phyloP scores from a whole-genome alignment of 106 monocot species.

The Hemerocallis citrina region DNA sequence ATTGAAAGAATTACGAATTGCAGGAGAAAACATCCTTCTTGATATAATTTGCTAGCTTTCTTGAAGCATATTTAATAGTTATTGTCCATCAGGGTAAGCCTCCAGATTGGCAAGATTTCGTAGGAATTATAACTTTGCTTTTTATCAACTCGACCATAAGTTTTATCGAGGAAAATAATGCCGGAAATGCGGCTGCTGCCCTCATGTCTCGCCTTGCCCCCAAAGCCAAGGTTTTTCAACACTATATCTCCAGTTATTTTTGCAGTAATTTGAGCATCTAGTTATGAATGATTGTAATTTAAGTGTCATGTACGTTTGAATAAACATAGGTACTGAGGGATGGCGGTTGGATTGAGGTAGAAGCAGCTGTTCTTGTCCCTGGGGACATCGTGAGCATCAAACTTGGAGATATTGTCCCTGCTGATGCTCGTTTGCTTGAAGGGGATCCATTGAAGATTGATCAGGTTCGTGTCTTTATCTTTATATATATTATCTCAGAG shows the following conservation, averaged over 20 bases:
- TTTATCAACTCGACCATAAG: slow-evolving; percentile 92
- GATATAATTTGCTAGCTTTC: not conserved
- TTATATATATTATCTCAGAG: not conserved
- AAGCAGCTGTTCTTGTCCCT: slow-evolving; percentile 11
- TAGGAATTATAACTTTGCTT: slow-evolving; percentile 71
- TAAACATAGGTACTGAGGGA: slow-evolving; percentile 8
- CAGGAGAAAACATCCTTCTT: no score
- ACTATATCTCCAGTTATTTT: no score
- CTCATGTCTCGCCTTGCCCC: slow-evolving; percentile 76
- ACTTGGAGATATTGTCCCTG: slow-evolving; percentile 11
- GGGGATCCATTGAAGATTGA: slow-evolving; percentile 12
- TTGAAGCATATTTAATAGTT: not conserved
- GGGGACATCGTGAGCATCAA: slow-evolving; percentile 10
- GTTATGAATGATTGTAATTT: not conserved
- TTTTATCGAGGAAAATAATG: slow-evolving; percentile 84
- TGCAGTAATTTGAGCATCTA: no score
- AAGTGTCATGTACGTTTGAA: not conserved
- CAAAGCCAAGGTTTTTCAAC: slow-evolving; percentile 47
- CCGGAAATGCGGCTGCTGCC: slow-evolving; percentile 70
- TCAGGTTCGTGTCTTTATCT: slow-evolving; percentile 3
- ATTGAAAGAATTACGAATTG: no score
- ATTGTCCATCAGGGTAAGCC: slow-evolving; percentile 35
- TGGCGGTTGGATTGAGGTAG: slow-evolving; percentile 7
- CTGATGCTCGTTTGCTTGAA: slow-evolving; percentile 11
- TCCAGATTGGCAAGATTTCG: slow-evolving; percentile 93